Percentiles rank a stretch among this genome's conserved stretches.
These are phyloP conservation scores for Ceratocystiopsis brevicomis DNA, from an alignment of 2,329 filamentous ascomycete genomes.

Conservation along the genomic window DNA sequence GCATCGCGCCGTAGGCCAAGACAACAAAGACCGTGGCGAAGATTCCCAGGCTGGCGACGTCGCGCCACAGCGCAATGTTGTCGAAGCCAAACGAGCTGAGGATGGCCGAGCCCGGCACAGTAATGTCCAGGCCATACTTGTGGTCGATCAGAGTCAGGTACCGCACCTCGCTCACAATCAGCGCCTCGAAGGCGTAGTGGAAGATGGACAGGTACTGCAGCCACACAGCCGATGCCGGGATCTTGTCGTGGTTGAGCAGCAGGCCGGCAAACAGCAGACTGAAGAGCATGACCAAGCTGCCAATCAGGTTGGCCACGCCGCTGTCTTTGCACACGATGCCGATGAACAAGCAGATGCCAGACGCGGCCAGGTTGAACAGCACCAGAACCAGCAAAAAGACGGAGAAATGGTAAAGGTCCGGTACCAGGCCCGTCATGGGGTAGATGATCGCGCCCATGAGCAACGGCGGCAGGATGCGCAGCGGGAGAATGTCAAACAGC, in stretches of 20 bases:
- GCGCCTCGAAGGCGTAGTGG: slow-evolving; percentile 89
- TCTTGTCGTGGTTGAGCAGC: slow-evolving; percentile 83
- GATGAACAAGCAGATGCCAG: slow-evolving; percentile 86
- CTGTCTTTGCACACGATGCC: slow-evolving; percentile 86
- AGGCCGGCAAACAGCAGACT: slow-evolving; percentile 87
- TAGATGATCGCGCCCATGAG: slow-evolving; percentile 94
- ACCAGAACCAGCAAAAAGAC: slow-evolving; percentile 84
- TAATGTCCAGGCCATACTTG: slow-evolving; percentile 92
- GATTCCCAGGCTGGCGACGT: slow-evolving; percentile 62
- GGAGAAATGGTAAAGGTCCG: slow-evolving; percentile 67
- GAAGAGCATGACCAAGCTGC: slow-evolving; percentile 93
- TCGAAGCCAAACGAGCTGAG: slow-evolving; percentile 90
- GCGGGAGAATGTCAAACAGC: slow-evolving; percentile 90
- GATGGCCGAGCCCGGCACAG: slow-evolving; percentile 85
- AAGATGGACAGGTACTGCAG: slow-evolving; percentile 89
- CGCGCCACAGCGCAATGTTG: slow-evolving; percentile 67
- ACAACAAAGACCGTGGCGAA: slow-evolving; percentile 73
- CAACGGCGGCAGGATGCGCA: slow-evolving; percentile 85
- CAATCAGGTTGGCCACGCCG: slow-evolving; percentile 81
- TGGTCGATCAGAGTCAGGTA: slow-evolving; percentile 78
- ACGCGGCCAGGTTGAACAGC: slow-evolving; percentile 87
- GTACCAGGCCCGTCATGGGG: slow-evolving; percentile 86
- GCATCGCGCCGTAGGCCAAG: slow-evolving; percentile 82
- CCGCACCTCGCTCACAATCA: slow-evolving; percentile 93
- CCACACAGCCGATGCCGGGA: slow-evolving; percentile 72